Conservation (phyloP, 2,329 filamentous ascomycete genomes). For the Penicillium sp. region DNA sequence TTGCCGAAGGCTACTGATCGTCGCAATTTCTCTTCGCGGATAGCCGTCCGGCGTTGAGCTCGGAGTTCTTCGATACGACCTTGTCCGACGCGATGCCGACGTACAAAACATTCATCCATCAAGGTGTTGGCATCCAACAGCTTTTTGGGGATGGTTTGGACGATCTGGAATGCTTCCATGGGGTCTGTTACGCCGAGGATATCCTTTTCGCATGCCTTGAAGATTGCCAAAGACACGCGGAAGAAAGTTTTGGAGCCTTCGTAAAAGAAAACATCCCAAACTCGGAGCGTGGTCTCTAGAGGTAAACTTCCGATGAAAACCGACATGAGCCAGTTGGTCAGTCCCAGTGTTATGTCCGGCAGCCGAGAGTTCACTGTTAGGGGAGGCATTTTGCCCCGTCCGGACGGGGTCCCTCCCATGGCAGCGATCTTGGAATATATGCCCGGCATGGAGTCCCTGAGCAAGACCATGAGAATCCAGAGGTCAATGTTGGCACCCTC, state of each 20-base stretch:
- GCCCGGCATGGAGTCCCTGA: conserved; percentile 76
- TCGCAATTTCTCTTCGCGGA: conserved; percentile 43
- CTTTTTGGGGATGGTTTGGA: conserved; percentile 79
- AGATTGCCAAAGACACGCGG: conserved; percentile 84
- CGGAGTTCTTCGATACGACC: conserved; percentile 75
- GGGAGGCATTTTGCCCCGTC: conserved; percentile 43
- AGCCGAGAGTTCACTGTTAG: conserved; percentile 55
- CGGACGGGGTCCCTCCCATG: conserved; percentile 51
- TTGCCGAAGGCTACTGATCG: conserved; percentile 39
- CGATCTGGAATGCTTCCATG: conserved; percentile 94
- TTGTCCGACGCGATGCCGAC: conserved; percentile 77
- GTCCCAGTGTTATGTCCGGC: conserved; percentile 86
- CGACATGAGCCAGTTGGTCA: conserved; percentile 98
- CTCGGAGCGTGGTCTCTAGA: conserved; percentile 84
- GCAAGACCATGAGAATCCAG: conserved; percentile 83
- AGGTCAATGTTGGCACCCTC: conserved; percentile 93
- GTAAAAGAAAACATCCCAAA: conserved; percentile 96
- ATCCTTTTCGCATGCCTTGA: conserved; percentile 80
- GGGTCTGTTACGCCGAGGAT: conserved; percentile 79
- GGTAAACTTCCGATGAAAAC: conserved; percentile 91
- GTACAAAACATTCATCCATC: conserved; percentile 78
- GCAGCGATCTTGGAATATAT: conserved; percentile 87
- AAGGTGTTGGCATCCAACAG: conserved; percentile 79
- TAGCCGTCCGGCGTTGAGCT: conserved; percentile 61
- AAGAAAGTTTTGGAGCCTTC: conserved; percentile 94